Base-by-base conservation (phyloP, 2,329 filamentous ascomycete genomes). In the Colletotrichum magnum region DNA sequence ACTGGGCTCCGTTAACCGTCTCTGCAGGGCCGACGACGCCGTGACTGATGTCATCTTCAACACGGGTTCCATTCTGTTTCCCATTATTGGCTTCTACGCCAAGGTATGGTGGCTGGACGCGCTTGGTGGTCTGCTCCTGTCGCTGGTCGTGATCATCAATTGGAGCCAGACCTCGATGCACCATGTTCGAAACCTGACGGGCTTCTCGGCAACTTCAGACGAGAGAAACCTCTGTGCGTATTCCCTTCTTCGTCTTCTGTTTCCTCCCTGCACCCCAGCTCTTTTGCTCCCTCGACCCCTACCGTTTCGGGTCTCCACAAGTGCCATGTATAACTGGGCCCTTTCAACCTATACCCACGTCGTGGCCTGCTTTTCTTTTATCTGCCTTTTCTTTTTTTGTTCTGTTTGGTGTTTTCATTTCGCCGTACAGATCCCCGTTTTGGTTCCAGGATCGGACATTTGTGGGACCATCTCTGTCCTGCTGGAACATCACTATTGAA, bases 31-130 rank as follows among this genome's bases (percentile, higher is more conserved):
- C 41, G 83, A 86, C 32, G 85, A 87, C 71, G 85, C 85, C 60
- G 83, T 85, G 76, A 92, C 93, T 0, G 93, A 97, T 75, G 93
- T 97, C 32, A 90, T 97, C 39, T 97, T 97, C 87, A 97, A 97
- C 80, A 89, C 89, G 1, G 95, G 96, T 75, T 94, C 92, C 72
- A 96, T 97, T 75, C 86, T 96, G 26, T 97, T 97, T 77, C 94
- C 94, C 1, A 88, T 97, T 9, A 85, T 93, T 63, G 93, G 93
- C 26, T 95, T 88, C 81, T 95, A 92, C 74, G 86, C 88, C n/a
- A 83, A 85, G 15, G 85, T 95, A 64, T 96, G 94, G 94, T 97
- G 92, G 91, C 87, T 96, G 32, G 94, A 97, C 76, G 89, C 93
- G 6, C 85, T 93, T 1, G 94, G 94, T 64, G 94, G 94, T 75